Evolutionary conservation across 208 protist species (phyloP).

Genomic region (Leishmania major): DNA sequence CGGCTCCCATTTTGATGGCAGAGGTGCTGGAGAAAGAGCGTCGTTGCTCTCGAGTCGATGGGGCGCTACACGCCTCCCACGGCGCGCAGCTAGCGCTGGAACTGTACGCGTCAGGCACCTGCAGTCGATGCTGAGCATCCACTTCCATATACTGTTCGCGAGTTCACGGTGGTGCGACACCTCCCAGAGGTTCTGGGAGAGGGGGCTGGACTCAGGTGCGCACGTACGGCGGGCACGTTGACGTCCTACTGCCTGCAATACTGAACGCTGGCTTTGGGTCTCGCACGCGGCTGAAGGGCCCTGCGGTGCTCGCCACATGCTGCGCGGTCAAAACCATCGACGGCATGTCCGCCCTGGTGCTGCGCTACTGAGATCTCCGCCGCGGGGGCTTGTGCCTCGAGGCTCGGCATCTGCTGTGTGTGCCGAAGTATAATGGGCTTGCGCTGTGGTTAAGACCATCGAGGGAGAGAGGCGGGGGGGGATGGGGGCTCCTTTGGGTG

Average conservation of each 20-base stretch:
- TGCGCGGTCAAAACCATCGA: conserved; percentile 44
- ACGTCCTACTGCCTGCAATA: conserved; percentile 44
- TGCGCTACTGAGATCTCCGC: conserved; percentile 31
- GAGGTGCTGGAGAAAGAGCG: no score
- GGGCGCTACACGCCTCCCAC: background rate
- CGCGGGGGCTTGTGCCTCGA: conserved; percentile 43
- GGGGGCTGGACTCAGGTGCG: conserved; percentile 21
- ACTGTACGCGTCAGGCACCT: conserved; percentile 24
- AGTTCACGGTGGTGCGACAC: conserved; percentile 12
- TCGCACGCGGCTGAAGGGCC: conserved; percentile 22
- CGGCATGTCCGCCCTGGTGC: conserved; percentile 18
- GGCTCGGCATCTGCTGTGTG: conserved; percentile 39
- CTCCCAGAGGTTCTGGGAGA: conserved; percentile 33
- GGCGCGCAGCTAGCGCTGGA: no score
- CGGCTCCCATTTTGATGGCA: no score
- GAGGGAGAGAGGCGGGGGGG: background rate
- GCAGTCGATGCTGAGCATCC: conserved; percentile 30
- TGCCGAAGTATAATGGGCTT: conserved; percentile 37
- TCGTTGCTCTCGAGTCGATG: background rate
- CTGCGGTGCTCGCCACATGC: conserved; percentile 37
- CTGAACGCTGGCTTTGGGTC: conserved; percentile 47
- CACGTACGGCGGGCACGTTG: conserved; percentile 45
- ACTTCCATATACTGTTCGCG: conserved; percentile 14
- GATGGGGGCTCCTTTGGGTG: conserved; percentile 23
- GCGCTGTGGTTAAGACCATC: conserved; percentile 38